phyloP scores from a whole-genome alignment of 257 asterid species.

The Catharanthus roseus region DNA sequence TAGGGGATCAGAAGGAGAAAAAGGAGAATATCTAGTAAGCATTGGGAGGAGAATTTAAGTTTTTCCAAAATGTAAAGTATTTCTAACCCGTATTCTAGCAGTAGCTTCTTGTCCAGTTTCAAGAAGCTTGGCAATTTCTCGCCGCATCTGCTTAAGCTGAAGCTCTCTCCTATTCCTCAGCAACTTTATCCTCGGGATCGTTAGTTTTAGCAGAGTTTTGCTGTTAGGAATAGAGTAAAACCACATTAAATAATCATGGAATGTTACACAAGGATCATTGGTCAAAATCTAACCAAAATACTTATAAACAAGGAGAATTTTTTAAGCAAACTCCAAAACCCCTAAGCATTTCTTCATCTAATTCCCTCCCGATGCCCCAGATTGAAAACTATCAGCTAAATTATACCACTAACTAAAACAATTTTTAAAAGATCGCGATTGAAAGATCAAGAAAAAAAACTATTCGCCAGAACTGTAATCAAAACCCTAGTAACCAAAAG shows the following conservation, averaged over 20 bases:
- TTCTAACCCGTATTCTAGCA: constrained; percentile 76
- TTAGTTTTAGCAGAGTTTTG: constrained; percentile 74
- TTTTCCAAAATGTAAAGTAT: background rate
- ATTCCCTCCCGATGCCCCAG: background rate
- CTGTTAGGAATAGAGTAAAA: constrained; percentile 32
- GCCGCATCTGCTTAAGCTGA: constrained; percentile 92
- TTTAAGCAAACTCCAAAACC: constrained; percentile 19
- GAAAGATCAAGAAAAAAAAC: constrained; percentile 3
- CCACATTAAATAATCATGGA: constrained; percentile 5
- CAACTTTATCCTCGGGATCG: constrained; percentile 84
- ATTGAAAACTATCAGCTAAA: background rate
- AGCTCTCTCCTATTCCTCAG: constrained; percentile 88
- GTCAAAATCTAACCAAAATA: constrained; percentile 3
- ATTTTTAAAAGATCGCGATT: background rate
- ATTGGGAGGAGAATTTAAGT: background rate
- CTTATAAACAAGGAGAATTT: background rate
- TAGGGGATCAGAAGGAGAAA: background rate
- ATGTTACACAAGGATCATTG: constrained; percentile 18
- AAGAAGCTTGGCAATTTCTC: constrained; percentile 84
- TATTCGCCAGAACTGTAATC: constrained; percentile 1
- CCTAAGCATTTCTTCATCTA: background rate
- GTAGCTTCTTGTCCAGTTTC: constrained; percentile 99
- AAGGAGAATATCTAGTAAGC: background rate
- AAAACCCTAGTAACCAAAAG: constrained; percentile 11
- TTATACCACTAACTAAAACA: background rate